Evolutionary conservation across 768 basidiomycete genomes (phyloP), one percentile per base, ranked within the genome.

Genomic region (Infundibulicybe gibba): DNA sequence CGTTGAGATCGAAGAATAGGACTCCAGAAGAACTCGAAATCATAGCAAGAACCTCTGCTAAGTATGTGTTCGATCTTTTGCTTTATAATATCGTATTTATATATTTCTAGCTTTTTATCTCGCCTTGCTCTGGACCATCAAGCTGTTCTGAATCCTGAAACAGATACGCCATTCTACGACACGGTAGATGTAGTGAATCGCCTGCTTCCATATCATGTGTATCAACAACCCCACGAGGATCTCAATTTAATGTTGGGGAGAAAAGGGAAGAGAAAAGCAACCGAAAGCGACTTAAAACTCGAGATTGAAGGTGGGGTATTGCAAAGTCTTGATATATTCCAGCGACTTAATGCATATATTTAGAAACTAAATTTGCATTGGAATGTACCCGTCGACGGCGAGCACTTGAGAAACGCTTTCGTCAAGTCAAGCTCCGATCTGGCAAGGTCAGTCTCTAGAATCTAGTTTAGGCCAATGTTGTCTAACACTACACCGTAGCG

Each of bases 151-250:
- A 73, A 79, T 43, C 87, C 87, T 33, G 84, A 90, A 53, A 71
- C 77, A 32, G 85, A 90, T 42, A 72, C 80, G 1, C 83, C 88
- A 2, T 92, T 92, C 54, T 50, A 55, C 12, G 80, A 87, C 55
- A 63, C 70, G 8, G 57, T 65, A 5, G 90, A 92, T 58, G 83
- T 72, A 2, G 71, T 90, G 17, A 74, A 78, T n/a, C 76, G 88
- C 42, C 70, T 92, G 16, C 68, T 91, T 16, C 88, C 90, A 0
- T 91, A 88, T 55, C 90, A 92, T 57, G 64, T 91, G 42, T 89
- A 84, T 53, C 85, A 85, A 52, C 85, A 88, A 49, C 88, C 88
- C 0, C 65, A 64, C 47, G 82, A 85, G 39, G 90, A 92, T 53
- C 53, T 88, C 52, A 61, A 66, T 31, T 17, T 45, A 10, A 17